Evolutionary conservation across 164 flowering plant genomes (phyloP), one percentile per base, ranked within the genome.

Genomic region (Magnolia kwangsiensis): DNA sequence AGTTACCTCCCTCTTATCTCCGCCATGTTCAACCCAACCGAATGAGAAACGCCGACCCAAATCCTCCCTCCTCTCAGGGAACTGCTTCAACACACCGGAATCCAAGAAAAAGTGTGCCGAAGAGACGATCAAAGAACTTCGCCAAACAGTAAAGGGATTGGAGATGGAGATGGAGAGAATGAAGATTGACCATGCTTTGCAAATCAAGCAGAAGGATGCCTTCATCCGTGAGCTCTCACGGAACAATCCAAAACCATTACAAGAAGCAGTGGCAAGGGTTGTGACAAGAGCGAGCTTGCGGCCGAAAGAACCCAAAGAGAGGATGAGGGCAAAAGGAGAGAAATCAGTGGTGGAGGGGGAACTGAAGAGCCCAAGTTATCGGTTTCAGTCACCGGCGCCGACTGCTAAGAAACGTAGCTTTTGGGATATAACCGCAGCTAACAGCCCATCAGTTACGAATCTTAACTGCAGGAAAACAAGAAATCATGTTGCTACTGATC

Each of bases 361-460:
- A 71, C 68, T 94, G 85, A 90, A 88, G 83, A 92, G 91, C 80
- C 91, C 93, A 8, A 80, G 87, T 72, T 87, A 84, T 72, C 88
- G 96, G 29, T 89, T 95, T 81, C 63, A 58, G 19, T 92, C 97
- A 24, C 98, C 96, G 63, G 88, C 76, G n/a, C 90, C 92, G 20
- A 84, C 89, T 20, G 90, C 95, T 31, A 92, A 92, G 81, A 95
- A 95, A 81, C 79, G 97, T 72, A 92, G 89, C 77, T 89, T 90
- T 75, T 95, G 97, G 97, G 97, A 95, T 83, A 95, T 95, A 77
- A 89, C 96, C 49, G 81, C 95, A 4, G 88, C 88, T 50, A 92
- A 88, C 78, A 91, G 96, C 84, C 97, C 97, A 37, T 92, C 97
- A 10, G 82, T 86, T 71, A 78, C 85, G 65, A 84, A 87, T 18